phyloP scores from a whole-genome alignment of 2,329 filamentous ascomycete species.

The Phaeosphaeria sp. region DNA sequence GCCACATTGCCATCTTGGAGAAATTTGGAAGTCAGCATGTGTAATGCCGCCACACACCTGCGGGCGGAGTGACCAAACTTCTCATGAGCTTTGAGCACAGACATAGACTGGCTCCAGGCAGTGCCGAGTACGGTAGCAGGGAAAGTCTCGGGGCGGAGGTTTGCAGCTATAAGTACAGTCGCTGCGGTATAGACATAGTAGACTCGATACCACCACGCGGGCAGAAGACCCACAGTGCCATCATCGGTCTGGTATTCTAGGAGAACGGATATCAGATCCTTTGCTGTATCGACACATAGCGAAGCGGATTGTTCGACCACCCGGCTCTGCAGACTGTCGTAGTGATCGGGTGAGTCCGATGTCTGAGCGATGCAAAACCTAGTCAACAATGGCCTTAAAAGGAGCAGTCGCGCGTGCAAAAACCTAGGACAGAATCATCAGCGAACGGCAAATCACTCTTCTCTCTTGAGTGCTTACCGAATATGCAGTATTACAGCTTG shows the following conservation, averaged over 20 bases:
- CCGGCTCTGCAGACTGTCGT: not conserved
- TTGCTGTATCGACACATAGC: not conserved
- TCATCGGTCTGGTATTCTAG: slow-evolving; percentile 1
- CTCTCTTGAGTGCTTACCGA: not conserved
- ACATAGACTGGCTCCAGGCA: not conserved
- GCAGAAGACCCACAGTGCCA: not conserved
- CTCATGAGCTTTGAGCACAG: not conserved
- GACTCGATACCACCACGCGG: slow-evolving; percentile 3
- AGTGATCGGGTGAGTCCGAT: not conserved
- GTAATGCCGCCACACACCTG: not conserved
- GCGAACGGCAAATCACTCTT: not conserved
- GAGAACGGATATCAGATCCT: not conserved
- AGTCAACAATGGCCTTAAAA: not conserved
- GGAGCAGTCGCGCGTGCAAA: not conserved
- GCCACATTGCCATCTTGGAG: not conserved
- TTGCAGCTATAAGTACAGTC: not conserved
- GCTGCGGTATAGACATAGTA: slow-evolving; percentile 2
- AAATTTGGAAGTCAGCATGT: not conserved
- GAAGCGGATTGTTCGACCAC: not conserved
- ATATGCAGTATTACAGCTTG: not conserved
- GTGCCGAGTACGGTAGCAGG: not conserved
- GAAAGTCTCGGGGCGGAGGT: not conserved
- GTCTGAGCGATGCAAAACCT: not conserved
- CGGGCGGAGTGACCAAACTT: not conserved
- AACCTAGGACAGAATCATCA: not conserved